These are phyloP conservation scores for Pseudofabraea citricarpa DNA, from an alignment of 2,329 filamentous ascomycete genomes.

Conservation along the genomic window DNA sequence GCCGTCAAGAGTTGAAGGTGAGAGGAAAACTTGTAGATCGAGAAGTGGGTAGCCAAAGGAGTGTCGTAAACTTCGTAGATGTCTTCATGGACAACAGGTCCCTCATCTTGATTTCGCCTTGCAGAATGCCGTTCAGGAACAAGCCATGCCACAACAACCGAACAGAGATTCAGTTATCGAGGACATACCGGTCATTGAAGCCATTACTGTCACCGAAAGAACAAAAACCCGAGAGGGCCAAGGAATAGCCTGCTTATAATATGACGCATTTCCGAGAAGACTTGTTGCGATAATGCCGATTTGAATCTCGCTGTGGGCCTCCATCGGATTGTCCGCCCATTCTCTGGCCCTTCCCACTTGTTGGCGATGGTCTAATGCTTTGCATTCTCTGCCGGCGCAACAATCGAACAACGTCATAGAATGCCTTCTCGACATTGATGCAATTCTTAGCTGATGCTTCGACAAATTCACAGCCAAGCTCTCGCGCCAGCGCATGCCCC, in stretches of 20 bases:
- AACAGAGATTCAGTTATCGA: too few species aligned
- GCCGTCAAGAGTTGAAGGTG: slow-evolving; percentile 1
- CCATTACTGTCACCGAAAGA: too few species aligned
- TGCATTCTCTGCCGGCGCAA: slow-evolving; percentile 74
- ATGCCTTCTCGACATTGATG: slow-evolving; percentile 97
- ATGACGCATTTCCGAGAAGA: slow-evolving; percentile 23
- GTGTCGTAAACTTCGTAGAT: slow-evolving; percentile 19
- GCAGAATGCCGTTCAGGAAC: too few species aligned
- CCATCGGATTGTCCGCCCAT: slow-evolving; percentile 15
- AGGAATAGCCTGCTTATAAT: slow-evolving; percentile 23
- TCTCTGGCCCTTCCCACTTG: slow-evolving; percentile 17
- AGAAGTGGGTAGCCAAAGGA: slow-evolving; percentile 11
- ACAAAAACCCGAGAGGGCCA: neutral
- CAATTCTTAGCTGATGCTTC: slow-evolving; percentile 97
- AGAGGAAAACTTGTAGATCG: slow-evolving; percentile 6
- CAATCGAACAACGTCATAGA: slow-evolving; percentile 94
- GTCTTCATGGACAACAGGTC: slow-evolving; percentile 6
- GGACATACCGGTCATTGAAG: too few species aligned
- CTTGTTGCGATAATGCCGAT: slow-evolving; percentile 21
- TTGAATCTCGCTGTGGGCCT: slow-evolving; percentile 18
- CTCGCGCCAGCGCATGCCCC: slow-evolving; percentile 83
- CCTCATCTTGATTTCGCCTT: neutral
- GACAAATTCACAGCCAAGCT: slow-evolving; percentile 93
- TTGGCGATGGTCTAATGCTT: slow-evolving; percentile 12
- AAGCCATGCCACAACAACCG: too few species aligned